Base-by-base conservation (phyloP, 2,329 filamentous ascomycete species). In the Sarocladiaceae sp. region DNA sequence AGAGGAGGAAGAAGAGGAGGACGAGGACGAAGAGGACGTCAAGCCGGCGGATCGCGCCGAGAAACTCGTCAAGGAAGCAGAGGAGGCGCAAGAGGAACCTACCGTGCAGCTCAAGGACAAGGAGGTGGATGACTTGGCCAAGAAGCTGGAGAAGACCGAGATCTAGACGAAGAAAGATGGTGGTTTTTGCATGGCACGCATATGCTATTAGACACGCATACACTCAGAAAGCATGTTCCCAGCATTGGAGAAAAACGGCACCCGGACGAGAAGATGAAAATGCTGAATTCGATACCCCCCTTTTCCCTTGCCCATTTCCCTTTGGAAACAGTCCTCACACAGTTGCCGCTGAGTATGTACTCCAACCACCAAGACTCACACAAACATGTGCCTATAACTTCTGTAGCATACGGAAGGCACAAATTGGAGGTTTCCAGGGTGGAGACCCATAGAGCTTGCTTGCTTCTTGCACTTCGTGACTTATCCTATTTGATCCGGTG, bases 101-200 rank as follows among this genome's bases (percentile, higher is more conserved):
- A 79, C 83, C n/a, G 74, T 79, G 13, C 77, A 83, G 62, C 65
- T 78, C 52, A 76, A 87, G 64, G 81, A 90, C 59, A 78, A 82
- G 62, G 84, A 85, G 24, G 86, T 97, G 31, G 89, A 96, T 56
- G 82, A 81, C 35, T 69, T 97, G 57, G 85, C 88, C 13, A 78
- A 83, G 60, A 74, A 80, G 58, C 67, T 97, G 53, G 79, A 76
- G 49, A 90, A 90, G 76, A 85, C 87, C 19, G 61, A 54, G 39
- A 73, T 80, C 51, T 80, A 63, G 54, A 33, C 42, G 33, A 43
- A 48, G 31, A 7, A 16, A 16, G 31, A 33, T 15, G 31, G 18
- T 6, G 31, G 18, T 7, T n/a, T 33, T 33, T 33, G 31, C 31
- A 15, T 33, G 23, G 10, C 3, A 4, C 16, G 33, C 20, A 11